Conservation (phyloP, 345 rosid genomes). For the Bretschneidera sinensis region DNA sequence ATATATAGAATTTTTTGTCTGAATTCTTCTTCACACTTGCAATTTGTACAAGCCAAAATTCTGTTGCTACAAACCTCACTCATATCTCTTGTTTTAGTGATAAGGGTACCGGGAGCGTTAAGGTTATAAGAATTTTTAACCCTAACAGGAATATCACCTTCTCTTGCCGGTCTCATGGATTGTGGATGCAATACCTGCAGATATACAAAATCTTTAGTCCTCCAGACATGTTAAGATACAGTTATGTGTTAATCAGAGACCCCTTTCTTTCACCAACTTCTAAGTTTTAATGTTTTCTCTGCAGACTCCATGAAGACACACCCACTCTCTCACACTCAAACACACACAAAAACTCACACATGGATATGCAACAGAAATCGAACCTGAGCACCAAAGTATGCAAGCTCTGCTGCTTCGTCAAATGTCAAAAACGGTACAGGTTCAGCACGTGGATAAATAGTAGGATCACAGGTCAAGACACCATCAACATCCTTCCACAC, state of each 20-base stretch:
- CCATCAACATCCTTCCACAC: slow-evolving; percentile 99
- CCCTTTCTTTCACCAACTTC: too few species aligned
- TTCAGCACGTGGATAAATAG: slow-evolving; percentile 62
- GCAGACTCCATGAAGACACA: background rate
- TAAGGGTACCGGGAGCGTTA: slow-evolving; percentile 94
- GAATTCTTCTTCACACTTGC: background rate
- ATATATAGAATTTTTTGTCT: slow-evolving; percentile 10
- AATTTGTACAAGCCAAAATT: background rate
- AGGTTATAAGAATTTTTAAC: slow-evolving; percentile 97
- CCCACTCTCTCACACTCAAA: background rate
- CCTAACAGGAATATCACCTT: slow-evolving; percentile 96
- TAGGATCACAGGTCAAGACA: slow-evolving; percentile 97
- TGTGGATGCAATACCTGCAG: slow-evolving; percentile 93
- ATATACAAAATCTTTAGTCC: background rate
- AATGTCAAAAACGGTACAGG: slow-evolving; percentile 89
- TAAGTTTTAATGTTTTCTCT: too few species aligned
- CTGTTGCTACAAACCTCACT: slow-evolving; percentile 54
- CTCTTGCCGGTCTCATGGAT: slow-evolving; percentile 99
- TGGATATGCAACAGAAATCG: too few species aligned
- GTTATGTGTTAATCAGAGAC: background rate
- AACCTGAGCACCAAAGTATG: slow-evolving; percentile 99
- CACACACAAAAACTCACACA: background rate
- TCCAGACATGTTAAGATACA: too few species aligned
- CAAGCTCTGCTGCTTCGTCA: slow-evolving; percentile 99
- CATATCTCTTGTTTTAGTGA: slow-evolving; percentile 84